A percentile compares a stretch with the other conserved stretches of the same genome.
phyloP scores from a whole-genome alignment of 2,329 filamentous ascomycete species.

The Diaporthe ampelina region DNA sequence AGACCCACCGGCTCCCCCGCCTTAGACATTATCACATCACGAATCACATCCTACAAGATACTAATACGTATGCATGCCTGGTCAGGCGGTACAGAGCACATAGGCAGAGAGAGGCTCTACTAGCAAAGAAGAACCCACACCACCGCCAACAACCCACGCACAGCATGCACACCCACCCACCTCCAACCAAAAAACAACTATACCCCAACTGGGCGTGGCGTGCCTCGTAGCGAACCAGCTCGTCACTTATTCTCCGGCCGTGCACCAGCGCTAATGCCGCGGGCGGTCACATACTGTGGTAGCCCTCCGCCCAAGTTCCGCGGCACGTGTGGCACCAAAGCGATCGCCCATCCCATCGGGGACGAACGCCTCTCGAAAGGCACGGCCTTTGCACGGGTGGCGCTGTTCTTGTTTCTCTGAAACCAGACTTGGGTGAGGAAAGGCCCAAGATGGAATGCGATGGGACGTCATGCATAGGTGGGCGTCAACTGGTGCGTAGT shows the following conservation, averaged over 20 bases:
- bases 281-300: slow-evolving; percentile 8
- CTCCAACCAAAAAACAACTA: background rate
- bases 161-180: background rate
- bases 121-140: background rate
- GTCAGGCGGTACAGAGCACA: background rate
- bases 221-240: slow-evolving; percentile 5
- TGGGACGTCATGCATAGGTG: background rate
- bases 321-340: slow-evolving; percentile 13
- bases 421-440: background rate
- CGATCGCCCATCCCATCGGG: slow-evolving; percentile 7
- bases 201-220: slow-evolving; percentile 8
- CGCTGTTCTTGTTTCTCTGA: slow-evolving; percentile 15
- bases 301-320: background rate
- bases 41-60: slow-evolving; percentile 24
- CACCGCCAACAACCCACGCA: background rate
- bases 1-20: slow-evolving; percentile 8
- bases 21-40: slow-evolving; percentile 13
- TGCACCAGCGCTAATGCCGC: slow-evolving; percentile 30
- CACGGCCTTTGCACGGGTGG: slow-evolving; percentile 15
- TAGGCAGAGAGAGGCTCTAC: background rate
- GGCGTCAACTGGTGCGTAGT: background rate
- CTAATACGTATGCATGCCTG: background rate
- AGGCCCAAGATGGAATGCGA: background rate
- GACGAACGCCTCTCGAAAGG: background rate
- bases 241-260: slow-evolving; percentile 34